phyloP scores from a whole-genome alignment of 2,329 filamentous ascomycete genomes.

The Dactylellina drechsleri region DNA sequence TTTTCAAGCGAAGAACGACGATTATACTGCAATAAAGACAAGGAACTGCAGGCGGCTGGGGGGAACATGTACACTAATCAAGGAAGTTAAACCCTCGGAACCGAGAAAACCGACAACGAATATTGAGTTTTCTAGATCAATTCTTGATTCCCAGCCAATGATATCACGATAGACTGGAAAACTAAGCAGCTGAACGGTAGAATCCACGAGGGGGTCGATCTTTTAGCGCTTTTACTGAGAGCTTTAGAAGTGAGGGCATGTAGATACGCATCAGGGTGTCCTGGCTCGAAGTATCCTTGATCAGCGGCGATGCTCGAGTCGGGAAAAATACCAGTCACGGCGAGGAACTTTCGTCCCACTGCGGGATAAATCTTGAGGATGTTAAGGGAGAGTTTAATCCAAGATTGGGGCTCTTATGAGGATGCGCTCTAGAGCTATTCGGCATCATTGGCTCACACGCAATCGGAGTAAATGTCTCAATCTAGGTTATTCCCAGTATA shows the following conservation, averaged over 20 bases:
- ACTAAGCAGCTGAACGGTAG: constrained; percentile 36
- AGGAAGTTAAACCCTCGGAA: constrained; percentile 12
- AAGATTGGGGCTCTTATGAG: constrained; percentile 26
- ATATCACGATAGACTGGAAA: constrained; percentile 3
- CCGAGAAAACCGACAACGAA: constrained; percentile 13
- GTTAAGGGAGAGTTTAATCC: constrained; percentile 9
- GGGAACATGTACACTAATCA: constrained; percentile 19
- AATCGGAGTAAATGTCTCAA: constrained; percentile 25
- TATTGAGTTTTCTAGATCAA: constrained; percentile 24
- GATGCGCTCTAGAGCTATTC: constrained; percentile 15
- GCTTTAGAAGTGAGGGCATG: constrained; percentile 30
- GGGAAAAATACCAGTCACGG: neutral
- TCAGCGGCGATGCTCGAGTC: constrained; percentile 15
- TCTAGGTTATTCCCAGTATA: constrained; percentile 43
- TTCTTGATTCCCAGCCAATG: constrained; percentile 22
- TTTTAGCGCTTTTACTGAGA: constrained; percentile 41
- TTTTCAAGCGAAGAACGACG: constrained; percentile 35
- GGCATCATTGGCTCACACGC: constrained; percentile 37
- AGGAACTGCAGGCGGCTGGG: constrained; percentile 19
- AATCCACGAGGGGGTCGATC: constrained; percentile 28
- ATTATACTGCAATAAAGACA: constrained; percentile 16
- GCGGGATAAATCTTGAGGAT: neutral
- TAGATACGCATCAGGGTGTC: constrained; percentile 20
- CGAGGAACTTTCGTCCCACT: constrained; percentile 2
- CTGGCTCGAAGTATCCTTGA: constrained; percentile 22